These are phyloP conservation scores for Aplosporella prunicola DNA, from an alignment of 2,329 filamentous ascomycete species.

Conservation along the genomic window DNA sequence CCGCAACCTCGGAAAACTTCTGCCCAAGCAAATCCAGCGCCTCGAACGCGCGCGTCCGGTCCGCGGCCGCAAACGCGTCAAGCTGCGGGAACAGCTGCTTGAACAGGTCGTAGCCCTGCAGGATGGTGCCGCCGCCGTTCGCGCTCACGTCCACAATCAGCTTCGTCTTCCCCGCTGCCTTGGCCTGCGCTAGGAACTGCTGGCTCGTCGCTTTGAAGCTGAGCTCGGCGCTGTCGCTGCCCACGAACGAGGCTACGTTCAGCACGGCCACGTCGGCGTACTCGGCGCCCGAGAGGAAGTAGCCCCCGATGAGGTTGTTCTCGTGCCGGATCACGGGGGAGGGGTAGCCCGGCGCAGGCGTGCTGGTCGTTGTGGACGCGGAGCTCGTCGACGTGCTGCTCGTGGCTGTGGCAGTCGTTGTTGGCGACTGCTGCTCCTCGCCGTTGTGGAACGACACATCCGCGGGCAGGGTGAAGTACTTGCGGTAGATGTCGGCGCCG, in stretches of 20 bases:
- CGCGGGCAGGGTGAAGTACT: conserved; percentile 26
- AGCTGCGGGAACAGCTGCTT: conserved; percentile 45
- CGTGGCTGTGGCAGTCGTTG: neutral
- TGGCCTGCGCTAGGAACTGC: conserved; percentile 33
- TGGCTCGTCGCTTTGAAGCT: conserved; percentile 33
- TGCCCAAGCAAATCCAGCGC: conserved; percentile 37
- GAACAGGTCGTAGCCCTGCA: conserved; percentile 54
- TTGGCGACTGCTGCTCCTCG: neutral
- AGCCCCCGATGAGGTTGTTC: conserved; percentile 36
- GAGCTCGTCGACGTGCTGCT: conserved; percentile 16
- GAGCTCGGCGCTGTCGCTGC: conserved; percentile 14
- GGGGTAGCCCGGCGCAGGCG: conserved; percentile 35
- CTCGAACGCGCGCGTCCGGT: conserved; percentile 43
- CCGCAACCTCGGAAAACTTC: conserved; percentile 26
- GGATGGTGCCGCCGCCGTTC: conserved; percentile 51
- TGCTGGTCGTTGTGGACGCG: conserved; percentile 11
- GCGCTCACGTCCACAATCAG: conserved; percentile 51
- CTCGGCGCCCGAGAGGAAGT: conserved; percentile 33
- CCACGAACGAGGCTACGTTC: conserved; percentile 33
- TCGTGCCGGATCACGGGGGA: conserved; percentile 29
- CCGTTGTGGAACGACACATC: conserved; percentile 7
- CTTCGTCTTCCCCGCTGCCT: conserved; percentile 46
- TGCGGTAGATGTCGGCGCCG: conserved; percentile 31
- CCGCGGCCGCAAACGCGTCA: conserved; percentile 39
- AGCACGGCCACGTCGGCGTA: conserved; percentile 39